These are phyloP conservation scores for Phlegmacium glaucopus DNA, from an alignment of 768 basidiomycete genomes.

Conservation along the genomic window DNA sequence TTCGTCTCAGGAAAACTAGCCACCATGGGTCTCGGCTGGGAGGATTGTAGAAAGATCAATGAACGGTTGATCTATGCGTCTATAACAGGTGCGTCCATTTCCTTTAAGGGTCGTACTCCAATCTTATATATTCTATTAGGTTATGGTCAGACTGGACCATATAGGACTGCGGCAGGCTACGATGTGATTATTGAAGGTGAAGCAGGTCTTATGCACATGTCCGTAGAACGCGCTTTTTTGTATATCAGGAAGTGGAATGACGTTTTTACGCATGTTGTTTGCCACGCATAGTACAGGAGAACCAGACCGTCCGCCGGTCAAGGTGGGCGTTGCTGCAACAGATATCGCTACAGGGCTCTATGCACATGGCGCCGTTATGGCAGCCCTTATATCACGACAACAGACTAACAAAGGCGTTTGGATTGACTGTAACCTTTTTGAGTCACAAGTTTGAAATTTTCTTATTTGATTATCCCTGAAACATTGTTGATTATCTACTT, in stretches of 20 bases:
- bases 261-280: constrained; percentile 5
- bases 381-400: constrained; percentile 76
- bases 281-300: constrained; percentile 73
- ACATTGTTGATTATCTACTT: constrained; percentile 2
- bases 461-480: constrained; percentile 1
- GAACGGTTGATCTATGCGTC: constrained; percentile 82
- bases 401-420: constrained; percentile 85
- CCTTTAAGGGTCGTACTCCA: neutral
- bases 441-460: constrained; percentile 64
- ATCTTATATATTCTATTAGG: constrained; percentile 15
- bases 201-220: constrained; percentile 95
- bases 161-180: constrained; percentile 78
- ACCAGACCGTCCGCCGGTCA: constrained; percentile 78
- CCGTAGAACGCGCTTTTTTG: constrained; percentile 21
- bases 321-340: constrained; percentile 94
- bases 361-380: constrained; percentile 91
- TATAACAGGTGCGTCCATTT: constrained; percentile 64
- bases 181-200: constrained; percentile 87
- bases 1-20: constrained; percentile 83
- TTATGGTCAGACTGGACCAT: constrained; percentile 83
- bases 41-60: constrained; percentile 76
- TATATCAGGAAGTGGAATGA: neutral
- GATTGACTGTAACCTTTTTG: constrained; percentile 93
- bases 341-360: constrained; percentile 88
- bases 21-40: constrained; percentile 81